Evolutionary conservation across 2,329 filamentous ascomycete genomes (phyloP).

Genomic region (Arthrobotrys sphaeroides): DNA sequence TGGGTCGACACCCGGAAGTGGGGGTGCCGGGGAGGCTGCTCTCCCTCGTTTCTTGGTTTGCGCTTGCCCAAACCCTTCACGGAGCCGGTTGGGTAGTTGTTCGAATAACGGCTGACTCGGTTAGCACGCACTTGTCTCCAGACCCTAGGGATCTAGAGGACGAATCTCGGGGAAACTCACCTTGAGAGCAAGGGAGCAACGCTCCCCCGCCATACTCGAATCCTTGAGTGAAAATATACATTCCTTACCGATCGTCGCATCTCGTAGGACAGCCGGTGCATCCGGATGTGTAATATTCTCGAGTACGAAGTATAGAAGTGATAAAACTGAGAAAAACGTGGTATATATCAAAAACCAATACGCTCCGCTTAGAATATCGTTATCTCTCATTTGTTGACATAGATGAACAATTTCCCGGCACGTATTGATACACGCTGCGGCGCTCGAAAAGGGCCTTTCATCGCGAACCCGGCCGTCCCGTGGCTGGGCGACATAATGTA

Average conservation of each 20-base stretch:
- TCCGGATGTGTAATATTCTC: conserved; percentile 81
- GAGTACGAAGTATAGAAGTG: conserved; percentile 79
- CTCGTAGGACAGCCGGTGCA: conserved; percentile 80
- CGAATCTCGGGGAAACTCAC: conserved; percentile 63
- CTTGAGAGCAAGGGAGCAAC: conserved; percentile 79
- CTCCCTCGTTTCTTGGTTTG: conserved; percentile 66
- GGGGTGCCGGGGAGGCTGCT: conserved; percentile 64
- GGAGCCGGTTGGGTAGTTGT: conserved; percentile 77
- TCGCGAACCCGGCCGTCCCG: conserved; percentile 65
- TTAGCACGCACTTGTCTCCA: conserved; percentile 14
- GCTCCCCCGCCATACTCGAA: conserved; percentile 86
- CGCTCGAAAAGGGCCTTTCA: conserved; percentile 79
- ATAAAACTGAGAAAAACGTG: conserved; percentile 81
- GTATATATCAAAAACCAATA: conserved; percentile 90
- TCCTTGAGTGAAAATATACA: conserved; percentile 81
- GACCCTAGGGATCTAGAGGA: not conserved
- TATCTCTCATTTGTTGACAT: conserved; percentile 78
- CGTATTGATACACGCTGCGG: conserved; percentile 70
- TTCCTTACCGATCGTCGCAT: conserved; percentile 84
- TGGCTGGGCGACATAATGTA: conserved; percentile 80
- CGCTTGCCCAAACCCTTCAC: conserved; percentile 64
- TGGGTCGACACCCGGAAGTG: conserved; percentile 60
- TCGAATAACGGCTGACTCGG: conserved; percentile 77
- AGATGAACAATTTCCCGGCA: conserved; percentile 80
- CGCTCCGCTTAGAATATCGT: conserved; percentile 77